Evolutionary conservation across 495 filamentous ascomycete genomes (phyloP).

Genomic region (Lasiosphaeria hispida): DNA sequence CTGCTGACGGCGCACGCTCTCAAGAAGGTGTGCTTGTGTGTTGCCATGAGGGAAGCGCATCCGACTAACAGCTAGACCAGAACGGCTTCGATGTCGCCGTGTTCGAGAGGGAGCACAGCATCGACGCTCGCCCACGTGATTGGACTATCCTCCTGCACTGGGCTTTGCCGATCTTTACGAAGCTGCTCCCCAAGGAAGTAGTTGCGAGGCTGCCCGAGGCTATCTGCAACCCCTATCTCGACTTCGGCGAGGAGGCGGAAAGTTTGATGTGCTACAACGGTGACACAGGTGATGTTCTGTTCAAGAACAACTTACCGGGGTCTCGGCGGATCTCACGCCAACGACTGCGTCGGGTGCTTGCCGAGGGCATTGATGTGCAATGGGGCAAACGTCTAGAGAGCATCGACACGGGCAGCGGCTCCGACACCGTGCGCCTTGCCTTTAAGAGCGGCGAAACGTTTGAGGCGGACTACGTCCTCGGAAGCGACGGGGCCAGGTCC

Average conservation of each 20-base stretch:
- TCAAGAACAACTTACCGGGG: slow-evolving; percentile 32
- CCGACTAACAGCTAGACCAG: not conserved
- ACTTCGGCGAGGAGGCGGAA: slow-evolving; percentile 35
- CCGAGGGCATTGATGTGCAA: slow-evolving; percentile 26
- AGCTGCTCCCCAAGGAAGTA: slow-evolving; percentile 10
- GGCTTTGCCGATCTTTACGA: slow-evolving; percentile 12
- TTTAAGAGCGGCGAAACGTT: slow-evolving; percentile 60
- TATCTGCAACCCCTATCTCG: slow-evolving; percentile 39
- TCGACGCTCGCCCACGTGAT: slow-evolving; percentile 14
- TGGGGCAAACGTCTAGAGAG: slow-evolving; percentile 30
- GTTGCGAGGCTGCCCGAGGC: slow-evolving; percentile 26
- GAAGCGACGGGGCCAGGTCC: slow-evolving; percentile 48
- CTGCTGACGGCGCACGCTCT: slow-evolving; percentile 2
- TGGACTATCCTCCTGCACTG: slow-evolving; percentile 23
- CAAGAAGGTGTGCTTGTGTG: not conserved
- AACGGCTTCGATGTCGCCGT: slow-evolving; percentile 9
- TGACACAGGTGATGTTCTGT: slow-evolving; percentile 46
- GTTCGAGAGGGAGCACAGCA: slow-evolving; percentile 9
- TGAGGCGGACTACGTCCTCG: slow-evolving; percentile 39
- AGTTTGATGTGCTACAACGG: slow-evolving; percentile 46
- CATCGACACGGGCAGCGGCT: slow-evolving; percentile 43
- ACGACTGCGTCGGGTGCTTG: slow-evolving; percentile 29
- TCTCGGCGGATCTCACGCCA: slow-evolving; percentile 48
- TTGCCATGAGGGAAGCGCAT: too few relatives aligned
- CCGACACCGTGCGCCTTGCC: slow-evolving; percentile 52